phyloP scores from a whole-genome alignment of 139 green algal genomes.

The Auxenochlorella protothecoides region DNA sequence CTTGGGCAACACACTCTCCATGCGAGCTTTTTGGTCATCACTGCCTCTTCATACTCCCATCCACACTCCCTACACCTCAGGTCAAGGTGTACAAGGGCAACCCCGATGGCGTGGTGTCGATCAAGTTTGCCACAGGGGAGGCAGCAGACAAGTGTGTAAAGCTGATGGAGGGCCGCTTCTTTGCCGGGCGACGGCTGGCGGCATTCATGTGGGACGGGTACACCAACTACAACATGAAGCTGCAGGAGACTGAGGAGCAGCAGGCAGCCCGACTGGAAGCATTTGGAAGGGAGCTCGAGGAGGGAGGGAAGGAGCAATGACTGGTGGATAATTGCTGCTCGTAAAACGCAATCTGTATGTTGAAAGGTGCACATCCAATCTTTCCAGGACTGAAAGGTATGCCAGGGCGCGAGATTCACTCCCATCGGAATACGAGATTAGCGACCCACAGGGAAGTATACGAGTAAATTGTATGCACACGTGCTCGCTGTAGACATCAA shows the following conservation, averaged over 20 bases:
- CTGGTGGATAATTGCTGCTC: neutral
- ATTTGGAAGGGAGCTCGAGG: slow-evolving; percentile 63
- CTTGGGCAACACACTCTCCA: no score
- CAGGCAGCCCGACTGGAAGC: slow-evolving; percentile 62
- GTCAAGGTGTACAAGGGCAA: slow-evolving; percentile 64
- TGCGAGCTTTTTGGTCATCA: neutral
- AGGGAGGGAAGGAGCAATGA: neutral
- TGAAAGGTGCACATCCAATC: no score
- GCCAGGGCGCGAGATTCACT: no score
- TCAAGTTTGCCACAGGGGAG: slow-evolving; percentile 67
- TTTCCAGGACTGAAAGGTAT: no score
- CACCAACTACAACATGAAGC: slow-evolving; percentile 64
- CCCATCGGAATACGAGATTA: neutral
- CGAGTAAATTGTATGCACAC: neutral
- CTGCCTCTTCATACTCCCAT: neutral
- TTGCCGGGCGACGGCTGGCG: slow-evolving; percentile 63
- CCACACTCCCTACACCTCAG: slow-evolving; percentile 9
- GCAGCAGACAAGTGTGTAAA: slow-evolving; percentile 60
- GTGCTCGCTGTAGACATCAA: no score
- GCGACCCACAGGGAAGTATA: neutral
- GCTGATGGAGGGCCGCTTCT: slow-evolving; percentile 82
- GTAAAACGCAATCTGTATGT: neutral
- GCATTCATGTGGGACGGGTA: slow-evolving; percentile 77
- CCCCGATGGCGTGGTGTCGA: slow-evolving; percentile 69
- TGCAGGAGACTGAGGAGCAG: slow-evolving; percentile 63